Evolutionary conservation across 768 basidiomycete species (phyloP), one percentile per base, ranked within the genome.

Genomic region (Sporobolomyces pararoseus): DNA sequence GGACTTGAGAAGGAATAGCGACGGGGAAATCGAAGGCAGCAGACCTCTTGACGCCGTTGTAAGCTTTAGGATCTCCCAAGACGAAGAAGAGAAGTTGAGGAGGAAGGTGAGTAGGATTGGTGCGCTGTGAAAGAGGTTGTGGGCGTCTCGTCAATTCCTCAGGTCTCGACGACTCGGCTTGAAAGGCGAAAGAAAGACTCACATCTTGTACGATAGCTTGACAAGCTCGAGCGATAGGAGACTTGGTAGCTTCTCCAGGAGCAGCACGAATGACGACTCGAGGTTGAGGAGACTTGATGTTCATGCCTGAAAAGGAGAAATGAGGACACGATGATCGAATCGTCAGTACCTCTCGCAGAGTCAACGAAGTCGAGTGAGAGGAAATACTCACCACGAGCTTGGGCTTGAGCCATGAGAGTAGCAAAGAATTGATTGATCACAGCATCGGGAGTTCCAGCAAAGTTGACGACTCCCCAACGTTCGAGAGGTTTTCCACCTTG

Each of bases 31-130:
- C 65, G 55, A 72, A 60, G 37, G 64, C 63, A 5, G 55, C 60
- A 17, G 29, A 27, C 29, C 59, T 49, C 71, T 72, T 72, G 63
- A 72, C 35, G 0, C 19, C 54, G 67, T 72, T 65, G 55, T 72
- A 72, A 12, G 13, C 6, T 34, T 65, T 62, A 9, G 63, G 71
- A 44, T 72, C 60, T 29, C 49, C 52, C 19, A 42, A 27, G 47
- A 70, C 29, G 64, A 60, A 65, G 69, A 70, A 70, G 19, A 70
- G 4, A 35, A 70, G 34, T 35, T 70, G 69, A 19, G 69, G 69
- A 19, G 69, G 59, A 3, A 23, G 1, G 16, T 54, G 42, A 21
- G 16, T 13, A n/a, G 52, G 63, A 49, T 70, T 70, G 21, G 23
- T 4, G 9, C 35, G 32, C 68, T 70, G 57, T 10, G 14, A n/a